A percentile compares a stretch with the other conserved stretches of the same genome.
These are phyloP conservation scores for Penicillium corylophilum DNA, from an alignment of 2,329 filamentous ascomycete genomes.

Conservation along the genomic window DNA sequence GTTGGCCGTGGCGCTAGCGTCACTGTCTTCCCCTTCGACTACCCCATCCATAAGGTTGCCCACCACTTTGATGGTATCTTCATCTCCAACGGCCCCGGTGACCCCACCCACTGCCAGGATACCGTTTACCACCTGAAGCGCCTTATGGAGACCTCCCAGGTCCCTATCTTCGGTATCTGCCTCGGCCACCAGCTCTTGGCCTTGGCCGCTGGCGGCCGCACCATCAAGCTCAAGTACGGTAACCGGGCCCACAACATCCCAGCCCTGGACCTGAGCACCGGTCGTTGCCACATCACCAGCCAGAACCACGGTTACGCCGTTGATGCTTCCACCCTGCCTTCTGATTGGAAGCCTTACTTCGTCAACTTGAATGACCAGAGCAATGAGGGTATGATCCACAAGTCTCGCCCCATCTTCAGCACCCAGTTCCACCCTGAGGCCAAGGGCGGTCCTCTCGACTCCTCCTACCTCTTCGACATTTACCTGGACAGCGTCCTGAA, in stretches of 20 bases:
- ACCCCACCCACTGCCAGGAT: constrained; percentile 93
- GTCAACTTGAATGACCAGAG: constrained; percentile 96
- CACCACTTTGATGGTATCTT: constrained; percentile 98
- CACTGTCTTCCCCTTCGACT: constrained; percentile 94
- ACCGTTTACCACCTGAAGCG: constrained; percentile 90
- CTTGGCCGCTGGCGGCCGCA: constrained; percentile 81
- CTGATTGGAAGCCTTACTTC: constrained; percentile 96
- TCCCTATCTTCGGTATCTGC: constrained; percentile 97
- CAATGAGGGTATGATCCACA: constrained; percentile 96
- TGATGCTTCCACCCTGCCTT: constrained; percentile 75
- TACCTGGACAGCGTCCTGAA: constrained; percentile 86
- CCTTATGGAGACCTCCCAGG: constrained; percentile 84
- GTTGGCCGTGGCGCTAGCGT: constrained; percentile 88
- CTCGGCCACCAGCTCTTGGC: constrained; percentile 95
- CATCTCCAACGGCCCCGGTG: constrained; percentile 97
- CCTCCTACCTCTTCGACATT: constrained; percentile 92
- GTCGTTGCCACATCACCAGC: constrained; percentile 96
- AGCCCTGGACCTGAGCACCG: constrained; percentile 87
- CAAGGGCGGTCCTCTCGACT: constrained; percentile 95
- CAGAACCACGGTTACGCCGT: constrained; percentile 99
- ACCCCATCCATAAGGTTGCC: constrained; percentile 96
- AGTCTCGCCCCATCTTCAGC: constrained; percentile 92
- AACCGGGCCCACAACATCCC: constrained; percentile 99
- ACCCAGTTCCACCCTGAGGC: constrained; percentile 99
- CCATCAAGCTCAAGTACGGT: constrained; percentile 98